These are phyloP conservation scores for Phytophthora sansomeana DNA, from an alignment of 352 stramenopile genomes.

Conservation along the genomic window DNA sequence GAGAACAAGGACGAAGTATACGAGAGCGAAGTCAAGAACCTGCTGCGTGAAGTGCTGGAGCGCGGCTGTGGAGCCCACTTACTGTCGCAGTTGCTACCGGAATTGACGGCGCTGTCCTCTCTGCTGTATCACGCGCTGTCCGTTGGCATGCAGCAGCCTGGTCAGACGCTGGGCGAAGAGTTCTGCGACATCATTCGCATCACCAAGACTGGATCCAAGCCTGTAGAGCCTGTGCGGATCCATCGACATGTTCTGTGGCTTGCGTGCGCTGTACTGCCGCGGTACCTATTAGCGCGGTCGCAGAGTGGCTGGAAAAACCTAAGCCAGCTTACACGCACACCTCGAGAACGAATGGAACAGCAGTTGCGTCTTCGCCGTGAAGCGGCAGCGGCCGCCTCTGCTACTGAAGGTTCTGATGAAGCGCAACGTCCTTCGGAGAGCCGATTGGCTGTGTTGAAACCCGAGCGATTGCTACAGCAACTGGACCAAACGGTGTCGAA, in stretches of 20 bases:
- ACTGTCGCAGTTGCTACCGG: slow-evolving; percentile 82
- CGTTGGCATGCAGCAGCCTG: slow-evolving; percentile 59
- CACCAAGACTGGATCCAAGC: slow-evolving; percentile 16
- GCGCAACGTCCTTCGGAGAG: neutral
- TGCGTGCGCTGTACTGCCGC: slow-evolving; percentile 55
- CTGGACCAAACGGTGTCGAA: slow-evolving; percentile 56
- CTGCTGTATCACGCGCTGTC: slow-evolving; percentile 76
- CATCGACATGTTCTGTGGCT: slow-evolving; percentile 67
- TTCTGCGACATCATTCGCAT: slow-evolving; percentile 88
- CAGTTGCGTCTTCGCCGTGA: slow-evolving; percentile 64
- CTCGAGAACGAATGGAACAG: slow-evolving; percentile 83
- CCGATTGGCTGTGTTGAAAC: slow-evolving; percentile 16
- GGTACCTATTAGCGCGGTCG: slow-evolving; percentile 72
- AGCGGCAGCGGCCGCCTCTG: slow-evolving; percentile 19
- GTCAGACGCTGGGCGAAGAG: slow-evolving; percentile 89
- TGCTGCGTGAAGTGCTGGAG: slow-evolving; percentile 81
- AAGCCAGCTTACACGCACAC: slow-evolving; percentile 64
- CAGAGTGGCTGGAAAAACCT: slow-evolving; percentile 79
- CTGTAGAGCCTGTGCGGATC: slow-evolving; percentile 44
- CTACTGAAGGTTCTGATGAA: slow-evolving; percentile 11
- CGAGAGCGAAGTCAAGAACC: slow-evolving; percentile 73
- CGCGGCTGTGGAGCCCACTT: slow-evolving; percentile 69
- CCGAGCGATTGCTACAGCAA: slow-evolving; percentile 33
- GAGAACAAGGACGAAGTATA: slow-evolving; percentile 82
- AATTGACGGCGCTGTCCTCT: slow-evolving; percentile 68